phyloP scores from a whole-genome alignment of 2,329 filamentous ascomycete genomes.

The Knufia fluminis region DNA sequence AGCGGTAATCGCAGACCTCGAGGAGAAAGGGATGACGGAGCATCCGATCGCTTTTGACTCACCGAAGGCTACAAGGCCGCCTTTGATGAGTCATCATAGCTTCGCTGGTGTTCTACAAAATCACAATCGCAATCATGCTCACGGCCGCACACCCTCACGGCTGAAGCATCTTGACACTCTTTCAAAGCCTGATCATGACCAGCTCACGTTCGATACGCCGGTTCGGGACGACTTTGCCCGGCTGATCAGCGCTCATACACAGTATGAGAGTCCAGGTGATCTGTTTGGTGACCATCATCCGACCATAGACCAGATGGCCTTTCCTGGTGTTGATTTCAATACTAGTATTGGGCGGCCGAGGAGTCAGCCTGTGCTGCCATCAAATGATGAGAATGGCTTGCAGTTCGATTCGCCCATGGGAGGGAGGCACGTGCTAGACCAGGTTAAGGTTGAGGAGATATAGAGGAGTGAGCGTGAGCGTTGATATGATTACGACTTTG shows the following conservation, averaged over 20 bases:
- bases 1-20: not conserved
- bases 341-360: not conserved
- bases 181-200: not conserved
- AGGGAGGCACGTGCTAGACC: not conserved
- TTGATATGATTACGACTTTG: too few species aligned
- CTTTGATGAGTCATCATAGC: slow-evolving; percentile 10
- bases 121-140: too few species aligned
- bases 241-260: not conserved
- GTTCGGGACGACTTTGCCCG: slow-evolving; percentile 5
- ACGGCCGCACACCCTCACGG: too few species aligned
- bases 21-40: not conserved
- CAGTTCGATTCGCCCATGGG: not conserved
- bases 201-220: slow-evolving; percentile 4
- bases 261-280: not conserved
- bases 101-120: slow-evolving; percentile 4
- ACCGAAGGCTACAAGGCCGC: slow-evolving; percentile 3
- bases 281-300: not conserved
- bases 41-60: slow-evolving; percentile 4
- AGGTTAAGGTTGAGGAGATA: not conserved
- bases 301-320: not conserved
- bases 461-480: too few species aligned
- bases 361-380: slow-evolving; percentile 7
- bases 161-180: too few species aligned
- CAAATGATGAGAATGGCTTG: not conserved
- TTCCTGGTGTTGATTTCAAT: too few species aligned